Evolutionary conservation across 768 basidiomycete species (phyloP), one percentile per base, ranked within the genome.

Genomic region (Rickenella mellea): DNA sequence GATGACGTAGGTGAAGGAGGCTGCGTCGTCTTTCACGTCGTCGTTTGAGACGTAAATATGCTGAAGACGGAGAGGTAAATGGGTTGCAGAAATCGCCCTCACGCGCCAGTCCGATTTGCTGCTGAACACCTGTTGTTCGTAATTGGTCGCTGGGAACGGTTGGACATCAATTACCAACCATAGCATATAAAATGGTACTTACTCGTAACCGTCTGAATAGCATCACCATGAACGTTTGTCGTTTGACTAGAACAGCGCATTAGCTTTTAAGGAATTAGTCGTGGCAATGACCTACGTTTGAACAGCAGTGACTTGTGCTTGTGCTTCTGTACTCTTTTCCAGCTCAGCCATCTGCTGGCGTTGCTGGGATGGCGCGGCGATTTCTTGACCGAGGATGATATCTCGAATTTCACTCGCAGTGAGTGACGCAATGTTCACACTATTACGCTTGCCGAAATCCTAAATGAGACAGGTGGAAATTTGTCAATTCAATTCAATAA

Each of bases 31-130:
- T 63, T 94, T 94, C 55, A 99, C 93, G 56, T 99, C 94, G 55
- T 99, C 96, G 56, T 97, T 99, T 30, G 92, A 94, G 25, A 99
- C 96, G 60, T 96, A 98, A 63, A 98, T 96, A 59, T 99, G 93
- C 58, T 98, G 93, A 46, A 98, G 71, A 55, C 96, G 90, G 47
- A 99, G 80, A 4, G 94, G 80, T 35, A 99, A 74, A 62, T 99
- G 93, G 17, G 93, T 98, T 0, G 96, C 86, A 12, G 91, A 93
- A 55, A 99, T 98, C 26, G 96, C 96, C 48, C 96, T 85, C 25
- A 97, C 88, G 53, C 96, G 90, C 96, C 96, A 99, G 61, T 99
- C 96, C 4, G 96, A 97, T 70, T 99, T 98, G 69, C 85, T 89
- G 63, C 89, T 93, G 70, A 99, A 99, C n/a, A 91, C 84, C 56